Evolutionary conservation across 345 rosid species (phyloP), one percentile per base, ranked within the genome.

Genomic region (Populus nigra): DNA sequence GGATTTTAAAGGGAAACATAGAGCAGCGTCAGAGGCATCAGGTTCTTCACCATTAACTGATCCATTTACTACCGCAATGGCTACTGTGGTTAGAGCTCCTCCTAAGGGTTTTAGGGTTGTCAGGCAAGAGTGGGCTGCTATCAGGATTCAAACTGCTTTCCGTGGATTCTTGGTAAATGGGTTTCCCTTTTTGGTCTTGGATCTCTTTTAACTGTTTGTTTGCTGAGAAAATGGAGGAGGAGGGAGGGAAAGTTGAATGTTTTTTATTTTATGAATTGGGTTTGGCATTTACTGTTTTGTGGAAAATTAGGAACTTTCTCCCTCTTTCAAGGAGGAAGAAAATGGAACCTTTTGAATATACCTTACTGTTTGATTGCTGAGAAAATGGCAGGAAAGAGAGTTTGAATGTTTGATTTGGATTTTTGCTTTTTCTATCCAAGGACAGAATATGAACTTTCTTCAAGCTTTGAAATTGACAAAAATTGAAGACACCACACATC

Each of bases 41-140:
- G 88, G 81, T 43, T 81, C 86, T 77, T 83, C 89, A 6, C 84
- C 88, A 33, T 71, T 77, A 25, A 69, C 86, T 22, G 88, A 88
- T 81, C 82, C 91, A 69, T 95, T 86, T 75, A 73, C 86, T 62
- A 89, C 91, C 17, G 99, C 98, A 13, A 88, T 93, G 83, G 96
- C 98, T 22, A 83, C 92, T 17, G 91, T 95, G 20, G 87, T 88
- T 68, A 87, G 97, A 77, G 98, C 98, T 72, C 96, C 90, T 80
- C 96, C 93, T 39, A 95, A 89, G 77, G 94, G 90, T 85, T 95
- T 95, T 87, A 88, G 86, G 80, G 91, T 84, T 57, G 86, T 95
- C n/a, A 83, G 89, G 87, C 81, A 90, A 68, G 96, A 93, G 83
- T 95, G 98, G 98, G 99, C 96, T 43, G 88, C 97, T 18, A 95